A percentile compares a stretch with the other conserved stretches of the same genome.
Evolutionary conservation across 2,329 filamentous ascomycete species (phyloP).

Genomic region (Alternaria rosae): DNA sequence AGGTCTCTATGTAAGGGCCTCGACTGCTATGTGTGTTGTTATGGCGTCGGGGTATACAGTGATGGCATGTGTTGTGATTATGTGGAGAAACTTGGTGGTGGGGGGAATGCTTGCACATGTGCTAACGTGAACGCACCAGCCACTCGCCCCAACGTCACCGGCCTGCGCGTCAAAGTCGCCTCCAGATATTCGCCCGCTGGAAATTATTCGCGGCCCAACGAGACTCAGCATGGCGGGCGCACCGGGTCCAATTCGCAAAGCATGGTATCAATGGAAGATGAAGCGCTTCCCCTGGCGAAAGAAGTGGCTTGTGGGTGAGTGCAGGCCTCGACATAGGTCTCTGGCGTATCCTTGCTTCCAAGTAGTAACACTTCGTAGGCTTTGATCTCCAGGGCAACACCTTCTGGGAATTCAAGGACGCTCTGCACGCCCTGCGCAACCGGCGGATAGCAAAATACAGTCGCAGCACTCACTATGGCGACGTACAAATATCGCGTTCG

Average conservation of each 20-base stretch:
- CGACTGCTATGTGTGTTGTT: slow-evolving; percentile 1
- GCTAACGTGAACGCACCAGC: slow-evolving; percentile 32
- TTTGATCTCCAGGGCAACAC: slow-evolving; percentile 69
- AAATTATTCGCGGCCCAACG: slow-evolving; percentile 14
- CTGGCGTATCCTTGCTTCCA: slow-evolving; percentile 10
- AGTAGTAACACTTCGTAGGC: slow-evolving; percentile 51
- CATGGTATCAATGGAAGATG: slow-evolving; percentile 71
- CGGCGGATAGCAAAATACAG: slow-evolving; percentile 67
- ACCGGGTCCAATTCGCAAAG: slow-evolving; percentile 49
- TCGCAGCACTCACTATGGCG: slow-evolving; percentile 61
- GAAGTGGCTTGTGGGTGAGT: slow-evolving; percentile 64
- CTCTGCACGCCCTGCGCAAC: slow-evolving; percentile 60
- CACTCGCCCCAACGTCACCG: slow-evolving; percentile 37
- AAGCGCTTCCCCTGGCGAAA: slow-evolving; percentile 68
- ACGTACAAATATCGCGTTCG: slow-evolving; percentile 66
- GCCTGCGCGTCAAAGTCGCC: slow-evolving; percentile 25
- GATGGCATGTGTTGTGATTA: slow-evolving; percentile 11
- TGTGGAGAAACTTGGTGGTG: slow-evolving; percentile 15
- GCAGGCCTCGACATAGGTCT: neutral
- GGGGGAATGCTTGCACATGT: slow-evolving; percentile 23
- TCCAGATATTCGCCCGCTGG: neutral
- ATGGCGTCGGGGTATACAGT: neutral
- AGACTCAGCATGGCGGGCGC: slow-evolving; percentile 44
- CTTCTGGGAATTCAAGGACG: slow-evolving; percentile 71
- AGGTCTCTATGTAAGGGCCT: neutral